Percentiles rank a stretch among this genome's conserved stretches.
phyloP scores from a whole-genome alignment of 2,329 filamentous ascomycete species.

The Colletotrichum liaoningense region DNA sequence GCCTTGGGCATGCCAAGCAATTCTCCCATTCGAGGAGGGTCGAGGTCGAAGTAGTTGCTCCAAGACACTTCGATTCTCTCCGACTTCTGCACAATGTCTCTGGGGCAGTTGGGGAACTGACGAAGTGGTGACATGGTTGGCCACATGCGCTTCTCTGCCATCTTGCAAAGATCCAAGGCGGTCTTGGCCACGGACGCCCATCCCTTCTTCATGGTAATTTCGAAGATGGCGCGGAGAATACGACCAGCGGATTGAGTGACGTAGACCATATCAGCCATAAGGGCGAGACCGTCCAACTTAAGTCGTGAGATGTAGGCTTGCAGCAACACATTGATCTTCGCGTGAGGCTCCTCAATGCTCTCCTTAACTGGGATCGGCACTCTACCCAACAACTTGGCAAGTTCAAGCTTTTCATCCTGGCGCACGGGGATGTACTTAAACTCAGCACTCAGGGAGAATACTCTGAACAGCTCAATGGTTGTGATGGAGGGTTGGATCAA shows the following conservation, averaged over 20 bases:
- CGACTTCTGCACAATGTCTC: constrained; percentile 90
- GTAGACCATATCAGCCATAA: constrained; percentile 99
- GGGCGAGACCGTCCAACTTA: constrained; percentile 89
- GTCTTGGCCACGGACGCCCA: constrained; percentile 95
- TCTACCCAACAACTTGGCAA: constrained; percentile 88
- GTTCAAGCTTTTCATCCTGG: constrained; percentile 96
- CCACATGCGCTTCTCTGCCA: constrained; percentile 99
- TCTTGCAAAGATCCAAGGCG: constrained; percentile 95
- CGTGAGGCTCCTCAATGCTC: constrained; percentile 94
- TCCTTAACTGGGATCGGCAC: constrained; percentile 98
- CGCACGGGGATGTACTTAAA: constrained; percentile 99
- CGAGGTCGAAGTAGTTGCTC: constrained; percentile 94
- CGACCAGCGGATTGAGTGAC: constrained; percentile 97
- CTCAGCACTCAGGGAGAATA: constrained; percentile 95
- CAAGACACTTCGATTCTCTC: constrained; percentile 96
- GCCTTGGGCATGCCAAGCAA: constrained; percentile 90
- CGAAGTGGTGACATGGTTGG: constrained; percentile 96
- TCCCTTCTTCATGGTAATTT: constrained; percentile 96
- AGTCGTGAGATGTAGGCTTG: constrained; percentile 97
- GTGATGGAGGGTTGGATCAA: constrained; percentile 94
- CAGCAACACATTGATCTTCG: constrained; percentile 97
- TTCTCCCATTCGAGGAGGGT: constrained; percentile 96
- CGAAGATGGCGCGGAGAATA: constrained; percentile 94
- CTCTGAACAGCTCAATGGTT: constrained; percentile 94
- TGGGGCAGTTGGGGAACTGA: constrained; percentile 85